These are phyloP conservation scores for Chalaropsis thielavioides DNA, from an alignment of 2,329 filamentous ascomycete species.

Conservation along the genomic window DNA sequence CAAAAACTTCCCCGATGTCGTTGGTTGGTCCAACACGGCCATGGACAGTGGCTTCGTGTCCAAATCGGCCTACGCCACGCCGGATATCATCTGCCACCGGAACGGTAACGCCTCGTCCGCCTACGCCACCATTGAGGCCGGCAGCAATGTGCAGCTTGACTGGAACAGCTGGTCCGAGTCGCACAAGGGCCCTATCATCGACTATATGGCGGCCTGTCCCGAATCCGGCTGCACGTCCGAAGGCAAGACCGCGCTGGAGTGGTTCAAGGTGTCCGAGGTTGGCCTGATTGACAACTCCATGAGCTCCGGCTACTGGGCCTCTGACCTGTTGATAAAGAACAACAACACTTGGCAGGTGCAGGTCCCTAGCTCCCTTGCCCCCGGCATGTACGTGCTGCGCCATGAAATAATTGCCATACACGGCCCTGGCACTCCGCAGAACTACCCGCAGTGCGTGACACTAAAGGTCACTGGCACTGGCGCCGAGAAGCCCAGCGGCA, in stretches of 20 bases:
- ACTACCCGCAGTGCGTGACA: slow-evolving; percentile 40
- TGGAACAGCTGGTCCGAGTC: slow-evolving; percentile 53
- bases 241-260: slow-evolving; percentile 37
- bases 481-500: slow-evolving; percentile 20
- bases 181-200: slow-evolving; percentile 47
- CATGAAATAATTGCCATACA: slow-evolving; percentile 44
- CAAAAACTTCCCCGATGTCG: slow-evolving; percentile 20
- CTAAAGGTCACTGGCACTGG: slow-evolving; percentile 32
- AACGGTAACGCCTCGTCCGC: slow-evolving; percentile 28
- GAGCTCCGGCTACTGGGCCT: slow-evolving; percentile 38
- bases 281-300: slow-evolving; percentile 34
- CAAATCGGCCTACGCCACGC: slow-evolving; percentile 27
- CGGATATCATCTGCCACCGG: slow-evolving; percentile 37
- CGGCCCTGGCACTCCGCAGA: slow-evolving; percentile 33
- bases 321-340: slow-evolving; percentile 36
- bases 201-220: slow-evolving; percentile 44
- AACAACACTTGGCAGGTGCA: slow-evolving; percentile 33
- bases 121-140: slow-evolving; percentile 39
- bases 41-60: slow-evolving; percentile 33
- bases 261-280: slow-evolving; percentile 44
- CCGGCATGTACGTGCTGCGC: slow-evolving; percentile 41
- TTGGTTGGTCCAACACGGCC: slow-evolving; percentile 26
- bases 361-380: slow-evolving; percentile 32
- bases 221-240: slow-evolving; percentile 36
- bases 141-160: slow-evolving; percentile 41